Evolutionary conservation across 2,329 filamentous ascomycete genomes (phyloP), one percentile per base, ranked within the genome.

Genomic region (Sporothrix luriei): DNA sequence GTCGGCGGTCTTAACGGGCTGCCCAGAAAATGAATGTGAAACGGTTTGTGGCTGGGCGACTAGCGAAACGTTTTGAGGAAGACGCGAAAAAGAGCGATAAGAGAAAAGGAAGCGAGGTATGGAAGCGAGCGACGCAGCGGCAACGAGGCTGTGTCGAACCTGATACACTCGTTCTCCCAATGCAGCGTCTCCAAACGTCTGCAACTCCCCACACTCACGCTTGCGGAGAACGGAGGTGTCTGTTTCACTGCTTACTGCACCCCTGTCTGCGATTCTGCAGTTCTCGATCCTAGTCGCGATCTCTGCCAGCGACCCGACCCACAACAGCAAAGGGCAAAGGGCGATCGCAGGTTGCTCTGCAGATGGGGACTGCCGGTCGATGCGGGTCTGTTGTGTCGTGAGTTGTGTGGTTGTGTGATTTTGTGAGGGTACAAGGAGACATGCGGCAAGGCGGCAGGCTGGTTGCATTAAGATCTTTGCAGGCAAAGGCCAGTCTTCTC

Each of bases 261-360:
- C 43, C 43, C 43, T 48, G 43, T 48, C 43, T 48, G 43, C 13
- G 43, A 48, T 10, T 49, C 16, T 49, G 7, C 48, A 19, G 21
- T 49, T 5, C 48, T 48, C 48, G 48, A 49, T 49, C 16, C 48
- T 48, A 3, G 46, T n/a, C 48, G 48, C 16, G 48, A 49, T 49
- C 48, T 19, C 48, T n/a, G 48, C 26, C 29, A 38, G 33, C n/a
- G 29, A 40, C n/a, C n/a, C n/a, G 29, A 29, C 9, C 54, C 24
- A 55, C 13, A 14, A 33, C 33, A 38, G 38, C 33, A 33, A 26
- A 46, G 11, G 19, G 4, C 4, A 61, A 38, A 43, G 38, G 57
- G 57, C 57, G 57, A 62, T 62, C 38, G 57, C 38, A 24, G 57
- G 57, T 46, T 46, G 57, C 57, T 24, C 38, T 62, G 38, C 40